Conservation (phyloP, 495 filamentous ascomycete species). For the Penicillium maclennaniae region DNA sequence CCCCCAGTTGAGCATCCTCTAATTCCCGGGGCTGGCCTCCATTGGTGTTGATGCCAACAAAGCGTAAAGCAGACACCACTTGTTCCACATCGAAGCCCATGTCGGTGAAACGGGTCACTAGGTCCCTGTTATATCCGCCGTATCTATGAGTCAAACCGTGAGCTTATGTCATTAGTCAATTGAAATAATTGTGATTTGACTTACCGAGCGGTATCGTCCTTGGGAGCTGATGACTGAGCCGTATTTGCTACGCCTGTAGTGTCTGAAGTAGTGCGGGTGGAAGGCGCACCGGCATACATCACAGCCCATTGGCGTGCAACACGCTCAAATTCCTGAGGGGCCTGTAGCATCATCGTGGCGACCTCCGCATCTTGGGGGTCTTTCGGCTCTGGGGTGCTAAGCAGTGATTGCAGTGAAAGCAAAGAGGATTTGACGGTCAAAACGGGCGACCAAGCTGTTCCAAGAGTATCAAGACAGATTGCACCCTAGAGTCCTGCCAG, state of each 20-base stretch:
- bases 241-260: constrained; percentile 40
- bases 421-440: constrained; percentile 94
- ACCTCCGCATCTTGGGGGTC: constrained; percentile 98
- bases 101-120: constrained; percentile 81
- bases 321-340: constrained; percentile 72
- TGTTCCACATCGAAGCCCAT: constrained; percentile 94
- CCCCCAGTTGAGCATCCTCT: constrained; percentile 63
- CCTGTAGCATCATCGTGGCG: constrained; percentile 79
- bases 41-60: constrained; percentile 73
- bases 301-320: constrained; percentile 89
- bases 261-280: constrained; percentile 40
- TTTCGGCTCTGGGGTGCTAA: constrained; percentile 90
- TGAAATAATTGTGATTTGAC: not conserved
- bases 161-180: not conserved
- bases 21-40: constrained; percentile 57
- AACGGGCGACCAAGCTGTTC: constrained; percentile 87
- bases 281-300: constrained; percentile 75
- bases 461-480: constrained; percentile 94
- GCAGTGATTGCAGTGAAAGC: constrained; percentile 85
- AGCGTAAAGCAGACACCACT: constrained; percentile 81
- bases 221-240: constrained; percentile 15
- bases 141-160: constrained; percentile 53
- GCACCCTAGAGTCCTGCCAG: constrained; percentile 61
- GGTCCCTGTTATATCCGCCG: constrained; percentile 79
- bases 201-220: constrained; percentile 44